Evolutionary conservation across 768 basidiomycete genomes (phyloP), one percentile per base, ranked within the genome.

Genomic region (Tephrocybe sp.): DNA sequence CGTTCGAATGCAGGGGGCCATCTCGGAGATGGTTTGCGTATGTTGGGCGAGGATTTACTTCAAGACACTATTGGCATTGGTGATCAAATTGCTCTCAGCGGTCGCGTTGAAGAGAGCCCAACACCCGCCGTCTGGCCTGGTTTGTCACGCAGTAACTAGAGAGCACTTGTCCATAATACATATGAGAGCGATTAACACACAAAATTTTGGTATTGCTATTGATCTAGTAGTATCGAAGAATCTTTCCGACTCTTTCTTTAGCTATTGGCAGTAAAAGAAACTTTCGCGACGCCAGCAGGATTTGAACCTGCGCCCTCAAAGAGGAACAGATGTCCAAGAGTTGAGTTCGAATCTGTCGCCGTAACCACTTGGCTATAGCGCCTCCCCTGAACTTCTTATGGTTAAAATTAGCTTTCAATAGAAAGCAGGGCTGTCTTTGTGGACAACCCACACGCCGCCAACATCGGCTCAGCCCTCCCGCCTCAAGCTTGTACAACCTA

Each of bases 281-380:
- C 48, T 45, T 46, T 45, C 45, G 37, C 53, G 45, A 45, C 53
- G 46, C 45, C 44, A 54, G 42, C n/a, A n/a, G n/a, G n/a, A n/a
- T n/a, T 54, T 50, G 53, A 50, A 51, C 53, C 53, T 54, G 53
- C 53, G 53, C 53, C 50, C 46, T 55, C 50, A 51, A 55, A 51
- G 54, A 55, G 46, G 50, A 55, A 55, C 49, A 51, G 50, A 51
- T 51, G 18, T 36, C 27, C 12, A 1, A 13, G 24, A 34, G n/a
- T n/a, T n/a, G n/a, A n/a, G n/a, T 80, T 37, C 36, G 36, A 82
- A 81, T 83, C 82, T 82, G 80, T 83, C 82, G 81, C 82, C 80
- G 76, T 83, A 82, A 83, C 80, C 82, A 82, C 82, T 83, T 82
- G 80, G 82, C 79, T 82, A 83, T 82, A 79, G 80, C 78, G 79